Conservation (phyloP, 1,139 yeast genomes). For the Saccharomyces hybrid region DNA sequence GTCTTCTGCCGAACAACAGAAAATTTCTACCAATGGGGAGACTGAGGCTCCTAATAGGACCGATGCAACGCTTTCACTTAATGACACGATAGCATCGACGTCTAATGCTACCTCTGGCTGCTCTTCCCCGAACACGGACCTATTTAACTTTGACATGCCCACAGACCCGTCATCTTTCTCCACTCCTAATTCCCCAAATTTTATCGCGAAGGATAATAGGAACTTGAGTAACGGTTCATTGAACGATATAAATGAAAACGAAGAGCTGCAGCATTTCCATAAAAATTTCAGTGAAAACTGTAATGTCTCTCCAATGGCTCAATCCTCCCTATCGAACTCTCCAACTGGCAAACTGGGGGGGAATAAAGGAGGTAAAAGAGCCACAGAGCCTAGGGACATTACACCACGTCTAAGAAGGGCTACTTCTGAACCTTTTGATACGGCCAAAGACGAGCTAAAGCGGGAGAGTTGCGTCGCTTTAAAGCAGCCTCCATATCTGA, state of each 20-base stretch:
- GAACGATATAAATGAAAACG: constrained; percentile 29
- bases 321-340: neutral
- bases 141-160: neutral
- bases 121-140: neutral
- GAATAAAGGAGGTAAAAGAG: neutral
- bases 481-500: constrained; percentile 5
- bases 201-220: constrained; percentile 12
- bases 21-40: neutral
- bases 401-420: constrained; percentile 21
- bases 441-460: constrained; percentile 4
- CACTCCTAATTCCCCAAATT: constrained; percentile 9
- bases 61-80: neutral
- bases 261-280: constrained; percentile 23
- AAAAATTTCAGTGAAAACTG: neutral
- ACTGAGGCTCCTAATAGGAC: neutral
- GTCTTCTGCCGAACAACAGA: neutral
- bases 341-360: neutral
- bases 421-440: constrained; percentile 20
- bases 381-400: constrained; percentile 9
- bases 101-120: neutral
- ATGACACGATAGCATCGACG: neutral
- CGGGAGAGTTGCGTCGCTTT: neutral
- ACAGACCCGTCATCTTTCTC: constrained; percentile 11
- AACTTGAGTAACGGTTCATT: constrained; percentile 25
- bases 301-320: neutral